These are phyloP conservation scores for Exophiala viscosa DNA, from an alignment of 2,329 filamentous ascomycete species.

Conservation along the genomic window DNA sequence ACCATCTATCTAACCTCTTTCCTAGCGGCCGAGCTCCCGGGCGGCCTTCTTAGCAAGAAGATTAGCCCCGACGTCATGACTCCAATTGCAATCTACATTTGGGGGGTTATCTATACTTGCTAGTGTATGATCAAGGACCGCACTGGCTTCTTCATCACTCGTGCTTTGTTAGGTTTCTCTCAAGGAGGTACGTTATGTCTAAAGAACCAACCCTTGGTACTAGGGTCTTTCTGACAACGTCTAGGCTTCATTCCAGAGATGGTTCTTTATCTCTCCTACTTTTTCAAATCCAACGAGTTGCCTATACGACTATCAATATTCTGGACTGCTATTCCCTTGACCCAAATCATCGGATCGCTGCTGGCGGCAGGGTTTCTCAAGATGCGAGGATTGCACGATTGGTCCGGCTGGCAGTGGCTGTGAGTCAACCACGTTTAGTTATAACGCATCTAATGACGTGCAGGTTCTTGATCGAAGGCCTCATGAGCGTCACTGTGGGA, in stretches of 20 bases:
- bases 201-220: background rate
- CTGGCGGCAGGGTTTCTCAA: slow-evolving; percentile 28
- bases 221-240: slow-evolving; percentile 40
- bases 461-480: slow-evolving; percentile 40
- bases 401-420: slow-evolving; percentile 38
- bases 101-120: slow-evolving; percentile 46
- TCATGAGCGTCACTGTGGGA: slow-evolving; percentile 42
- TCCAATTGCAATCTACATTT: slow-evolving; percentile 50
- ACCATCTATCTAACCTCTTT: slow-evolving; percentile 56
- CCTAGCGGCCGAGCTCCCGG: slow-evolving; percentile 53
- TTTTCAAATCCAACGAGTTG: slow-evolving; percentile 68
- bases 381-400: slow-evolving; percentile 36
- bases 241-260: slow-evolving; percentile 4
- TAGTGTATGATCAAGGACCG: slow-evolving; percentile 45
- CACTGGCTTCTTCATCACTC: slow-evolving; percentile 36
- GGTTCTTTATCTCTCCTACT: slow-evolving; percentile 49
- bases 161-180: slow-evolving; percentile 43
- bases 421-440: background rate
- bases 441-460: background rate
- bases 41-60: slow-evolving; percentile 54
- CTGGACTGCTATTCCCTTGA: slow-evolving; percentile 58
- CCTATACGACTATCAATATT: slow-evolving; percentile 65
- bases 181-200: slow-evolving; percentile 43
- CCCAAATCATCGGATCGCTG: slow-evolving; percentile 18
- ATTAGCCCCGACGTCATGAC: slow-evolving; percentile 53